Percentiles rank a stretch among this genome's conserved stretches.
These are phyloP conservation scores for Aureoboletus auriporus DNA, from an alignment of 768 basidiomycete species.

Conservation along the genomic window DNA sequence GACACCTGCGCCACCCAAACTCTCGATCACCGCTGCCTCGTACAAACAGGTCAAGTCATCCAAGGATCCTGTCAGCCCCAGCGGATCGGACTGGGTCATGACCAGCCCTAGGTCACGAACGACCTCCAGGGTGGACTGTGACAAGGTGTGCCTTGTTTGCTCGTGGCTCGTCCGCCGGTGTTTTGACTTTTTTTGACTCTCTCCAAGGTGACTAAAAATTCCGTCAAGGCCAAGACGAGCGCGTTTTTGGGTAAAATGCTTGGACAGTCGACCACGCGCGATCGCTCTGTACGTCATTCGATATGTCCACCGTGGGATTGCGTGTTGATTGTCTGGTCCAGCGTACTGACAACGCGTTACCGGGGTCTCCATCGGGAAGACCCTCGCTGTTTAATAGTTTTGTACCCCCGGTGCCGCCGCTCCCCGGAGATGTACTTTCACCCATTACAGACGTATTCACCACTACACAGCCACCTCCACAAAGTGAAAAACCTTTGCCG, in stretches of 20 bases:
- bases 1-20: slow-evolving; percentile 26
- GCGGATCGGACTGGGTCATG: slow-evolving; percentile 45
- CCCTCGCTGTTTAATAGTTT: slow-evolving; percentile 35
- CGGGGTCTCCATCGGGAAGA: slow-evolving; percentile 22
- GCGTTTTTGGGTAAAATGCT: slow-evolving; percentile 79
- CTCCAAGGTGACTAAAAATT: slow-evolving; percentile 42
- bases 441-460: slow-evolving; percentile 53
- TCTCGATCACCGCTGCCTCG: slow-evolving; percentile 33
- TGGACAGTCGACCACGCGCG: slow-evolving; percentile 59
- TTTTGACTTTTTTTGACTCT: neutral
- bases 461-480: slow-evolving; percentile 28
- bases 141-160: slow-evolving; percentile 43
- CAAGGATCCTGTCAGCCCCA: slow-evolving; percentile 32
- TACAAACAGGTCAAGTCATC: slow-evolving; percentile 18
- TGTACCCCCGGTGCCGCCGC: slow-evolving; percentile 40
- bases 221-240: slow-evolving; percentile 75
- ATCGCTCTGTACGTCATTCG: slow-evolving; percentile 55
- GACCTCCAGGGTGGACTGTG: slow-evolving; percentile 37
- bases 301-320: slow-evolving; percentile 2
- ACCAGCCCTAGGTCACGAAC: slow-evolving; percentile 43
- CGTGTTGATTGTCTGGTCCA: slow-evolving; percentile 25
- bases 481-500: slow-evolving; percentile 61
- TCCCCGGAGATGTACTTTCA: slow-evolving; percentile 44
- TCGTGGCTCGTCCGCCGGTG: neutral
- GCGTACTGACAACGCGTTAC: slow-evolving; percentile 52